Base-by-base conservation (phyloP, 176 grass and related monocot species). In the Pontederia paniculata region DNA sequence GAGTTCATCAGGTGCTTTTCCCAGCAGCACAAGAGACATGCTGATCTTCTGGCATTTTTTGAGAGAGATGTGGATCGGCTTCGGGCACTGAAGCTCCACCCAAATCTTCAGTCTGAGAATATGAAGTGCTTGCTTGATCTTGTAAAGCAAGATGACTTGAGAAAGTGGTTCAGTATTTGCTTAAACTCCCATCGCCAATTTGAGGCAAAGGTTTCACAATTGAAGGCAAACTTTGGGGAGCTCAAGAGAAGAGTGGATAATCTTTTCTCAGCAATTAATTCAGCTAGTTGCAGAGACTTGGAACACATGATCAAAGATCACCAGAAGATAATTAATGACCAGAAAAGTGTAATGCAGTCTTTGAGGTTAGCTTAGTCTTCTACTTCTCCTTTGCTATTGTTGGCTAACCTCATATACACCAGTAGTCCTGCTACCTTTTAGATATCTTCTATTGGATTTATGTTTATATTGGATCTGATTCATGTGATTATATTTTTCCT, bases 341-440 rank as follows among this genome's bases (percentile, higher is more conserved):
- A 96, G 76, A 96, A 89, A 63, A 90, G 60, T 74, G 83, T 89
- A 58, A 96, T 96, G 91, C 91, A 96, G 45, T 68, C 85, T 76
- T 55, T 96, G 66, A 96, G 91, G 91, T 96, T 78, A 71, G 71
- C 52, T 25, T 31, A 13, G 16, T 45, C 13, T 55, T 37, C 28
- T 37, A 22, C 31, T 12, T 63, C 1, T n/a, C n/a, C n/a, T 48
- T 55, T 55, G 23, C 14, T 11, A 42, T 51, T 9, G 9, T 66
- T 12, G 15, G 1, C 3, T 49, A 16, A 23, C 9, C 18, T 45
- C 58, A 44, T 21, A 13, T 21, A 19, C 10, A 20, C n/a, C 3
- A 45, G 37, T 9, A 6, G 28, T 37, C 28, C 28, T 37, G 1
- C 28, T 37, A 37, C 28, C 28, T 37, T 37, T 37, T 37, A 5